A percentile compares a stretch with the other conserved stretches of the same genome.
Conservation (phyloP, 495 filamentous ascomycete genomes). For the Annulohypoxylon bovei region DNA sequence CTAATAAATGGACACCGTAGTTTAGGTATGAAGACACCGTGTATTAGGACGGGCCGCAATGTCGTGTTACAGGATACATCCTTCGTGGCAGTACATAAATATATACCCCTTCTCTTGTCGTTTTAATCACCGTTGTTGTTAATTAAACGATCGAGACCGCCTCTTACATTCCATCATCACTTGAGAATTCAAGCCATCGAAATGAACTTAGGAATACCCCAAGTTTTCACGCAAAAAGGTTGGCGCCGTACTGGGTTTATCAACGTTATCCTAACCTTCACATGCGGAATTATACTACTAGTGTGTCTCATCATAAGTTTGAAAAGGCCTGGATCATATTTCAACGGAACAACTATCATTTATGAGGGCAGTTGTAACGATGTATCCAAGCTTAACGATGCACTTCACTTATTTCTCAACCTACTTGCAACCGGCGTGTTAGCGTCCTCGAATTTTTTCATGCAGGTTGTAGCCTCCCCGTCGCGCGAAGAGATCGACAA, state of each 20-base stretch:
- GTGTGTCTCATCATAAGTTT: conserved; percentile 1
- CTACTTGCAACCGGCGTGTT: conserved; percentile 48
- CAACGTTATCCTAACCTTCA: neutral
- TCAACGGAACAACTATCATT: conserved; percentile 3
- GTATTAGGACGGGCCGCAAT: too few relatives aligned
- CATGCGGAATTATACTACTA: neutral
- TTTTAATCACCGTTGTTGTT: too few relatives aligned
- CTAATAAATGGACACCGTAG: too few relatives aligned
- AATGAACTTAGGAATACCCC: neutral
- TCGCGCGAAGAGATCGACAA: conserved; percentile 23
- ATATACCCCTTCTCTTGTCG: too few relatives aligned
- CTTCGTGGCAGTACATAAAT: too few relatives aligned
- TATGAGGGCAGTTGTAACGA: conserved; percentile 1
- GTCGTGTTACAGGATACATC: too few relatives aligned
- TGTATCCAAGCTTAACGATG: neutral
- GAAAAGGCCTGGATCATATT: neutral
- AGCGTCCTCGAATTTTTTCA: conserved; percentile 52
- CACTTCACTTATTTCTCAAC: conserved; percentile 50
- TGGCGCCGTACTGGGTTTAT: conserved; percentile 15
- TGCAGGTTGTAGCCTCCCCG: conserved; percentile 48
- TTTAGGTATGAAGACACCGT: too few relatives aligned
- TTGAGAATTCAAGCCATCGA: neutral
- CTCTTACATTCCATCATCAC: neutral
- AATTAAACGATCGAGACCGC: neutral
- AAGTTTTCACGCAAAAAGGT: neutral